Conservation (phyloP, 352 stramenopile genomes). For the Blastocystis sp. region DNA sequence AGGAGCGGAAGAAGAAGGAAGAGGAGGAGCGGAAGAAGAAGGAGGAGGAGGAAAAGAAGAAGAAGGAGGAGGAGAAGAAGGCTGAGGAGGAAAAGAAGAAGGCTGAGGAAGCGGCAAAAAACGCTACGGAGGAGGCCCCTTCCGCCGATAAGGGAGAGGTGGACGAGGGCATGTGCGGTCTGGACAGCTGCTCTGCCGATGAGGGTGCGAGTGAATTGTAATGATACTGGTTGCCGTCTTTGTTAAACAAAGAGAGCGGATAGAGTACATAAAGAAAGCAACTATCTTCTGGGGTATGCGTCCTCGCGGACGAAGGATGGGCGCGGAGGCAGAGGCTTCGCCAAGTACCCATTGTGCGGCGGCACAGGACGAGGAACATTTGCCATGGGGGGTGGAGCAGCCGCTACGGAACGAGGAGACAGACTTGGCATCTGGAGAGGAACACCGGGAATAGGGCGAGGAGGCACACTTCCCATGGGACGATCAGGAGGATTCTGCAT, state of each 20-base stretch:
- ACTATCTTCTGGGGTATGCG: neutral
- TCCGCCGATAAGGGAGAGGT: neutral
- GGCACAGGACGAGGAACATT: neutral
- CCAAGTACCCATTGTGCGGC: neutral
- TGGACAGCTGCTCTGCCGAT: constrained; percentile 40
- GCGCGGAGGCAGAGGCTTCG: neutral
- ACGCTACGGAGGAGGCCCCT: constrained; percentile 66
- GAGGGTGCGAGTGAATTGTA: constrained; percentile 50
- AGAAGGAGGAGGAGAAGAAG: constrained; percentile 66
- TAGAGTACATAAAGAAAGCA: neutral
- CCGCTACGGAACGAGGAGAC: too few species aligned
- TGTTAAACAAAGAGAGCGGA: constrained; percentile 6
- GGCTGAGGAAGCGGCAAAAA: neutral
- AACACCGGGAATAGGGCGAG: neutral
- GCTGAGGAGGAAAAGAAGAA: constrained; percentile 69
- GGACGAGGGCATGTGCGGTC: constrained; percentile 49
- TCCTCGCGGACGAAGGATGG: neutral
- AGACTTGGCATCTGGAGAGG: neutral
- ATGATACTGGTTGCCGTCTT: constrained; percentile 29
- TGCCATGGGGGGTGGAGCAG: neutral
- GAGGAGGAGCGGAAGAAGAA: constrained; percentile 60
- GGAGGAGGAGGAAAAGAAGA: constrained; percentile 70
- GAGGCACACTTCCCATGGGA: too few species aligned
- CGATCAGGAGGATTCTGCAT: neutral
- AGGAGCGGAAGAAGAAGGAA: constrained; percentile 70